Conservation (phyloP, 768 basidiomycete genomes). For the Auriscalpium microsporum region DNA sequence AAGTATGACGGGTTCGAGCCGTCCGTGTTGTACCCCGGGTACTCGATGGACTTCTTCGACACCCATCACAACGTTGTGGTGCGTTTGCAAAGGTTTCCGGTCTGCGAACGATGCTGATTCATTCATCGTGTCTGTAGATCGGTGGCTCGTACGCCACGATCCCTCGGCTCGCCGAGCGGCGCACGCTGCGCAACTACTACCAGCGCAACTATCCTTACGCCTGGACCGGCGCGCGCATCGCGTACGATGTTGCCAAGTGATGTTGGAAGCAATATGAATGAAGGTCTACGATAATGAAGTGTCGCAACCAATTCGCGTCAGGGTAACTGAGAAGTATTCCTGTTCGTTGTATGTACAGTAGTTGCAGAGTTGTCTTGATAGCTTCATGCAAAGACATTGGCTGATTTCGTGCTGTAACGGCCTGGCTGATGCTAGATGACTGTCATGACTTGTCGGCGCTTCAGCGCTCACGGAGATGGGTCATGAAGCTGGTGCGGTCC, state of each 20-base stretch:
- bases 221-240: constrained; percentile 73
- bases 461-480: no score
- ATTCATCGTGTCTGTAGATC: constrained; percentile 38
- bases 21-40: constrained; percentile 82
- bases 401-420: no score
- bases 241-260: constrained; percentile 33
- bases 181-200: constrained; percentile 83
- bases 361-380: no score
- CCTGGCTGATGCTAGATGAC: no score
- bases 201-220: constrained; percentile 86
- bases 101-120: background rate
- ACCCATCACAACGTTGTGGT: constrained; percentile 80
- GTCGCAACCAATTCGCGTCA: no score
- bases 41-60: constrained; percentile 89
- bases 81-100: constrained; percentile 26
- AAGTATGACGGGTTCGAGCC: constrained; percentile 66
- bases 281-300: no score
- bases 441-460: no score
- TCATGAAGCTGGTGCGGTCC: no score
- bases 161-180: constrained; percentile 70
- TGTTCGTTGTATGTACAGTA: no score
- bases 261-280: no score
- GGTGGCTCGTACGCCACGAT: constrained; percentile 87
- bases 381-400: no score
- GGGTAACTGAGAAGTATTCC: no score